phyloP scores from a whole-genome alignment of 2,329 filamentous ascomycete genomes.

The Nemania diffusa region DNA sequence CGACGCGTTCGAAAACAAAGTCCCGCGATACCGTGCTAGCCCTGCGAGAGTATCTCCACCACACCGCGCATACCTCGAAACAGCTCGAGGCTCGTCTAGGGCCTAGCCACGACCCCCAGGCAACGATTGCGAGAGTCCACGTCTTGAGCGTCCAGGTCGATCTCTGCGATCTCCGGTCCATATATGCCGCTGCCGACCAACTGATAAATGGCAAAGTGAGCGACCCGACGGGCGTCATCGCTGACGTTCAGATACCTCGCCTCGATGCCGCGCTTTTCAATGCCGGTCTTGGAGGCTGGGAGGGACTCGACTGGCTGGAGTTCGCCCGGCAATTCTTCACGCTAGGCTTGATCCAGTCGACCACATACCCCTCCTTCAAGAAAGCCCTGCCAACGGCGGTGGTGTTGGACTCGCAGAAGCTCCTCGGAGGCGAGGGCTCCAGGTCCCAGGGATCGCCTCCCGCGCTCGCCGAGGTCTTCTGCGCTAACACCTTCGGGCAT shows the following conservation, averaged over 20 bases:
- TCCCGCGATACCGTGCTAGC: constrained; percentile 75
- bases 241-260: constrained; percentile 67
- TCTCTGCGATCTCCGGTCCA: constrained; percentile 66
- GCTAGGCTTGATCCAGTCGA: constrained; percentile 69
- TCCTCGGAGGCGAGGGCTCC: constrained; percentile 38
- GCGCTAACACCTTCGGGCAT: constrained; percentile 94
- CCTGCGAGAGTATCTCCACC: constrained; percentile 71
- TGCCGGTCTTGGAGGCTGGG: constrained; percentile 89
- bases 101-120: constrained; percentile 53
- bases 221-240: constrained; percentile 54
- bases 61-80: constrained; percentile 55
- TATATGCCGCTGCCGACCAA: constrained; percentile 60
- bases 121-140: constrained; percentile 64
- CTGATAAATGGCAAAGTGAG: constrained; percentile 58
- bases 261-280: constrained; percentile 86
- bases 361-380: constrained; percentile 85
- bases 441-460: constrained; percentile 57
- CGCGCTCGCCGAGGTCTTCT: constrained; percentile 82
- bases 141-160: constrained; percentile 68
- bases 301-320: constrained; percentile 74
- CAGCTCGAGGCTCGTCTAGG: constrained; percentile 54
- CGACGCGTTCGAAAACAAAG: constrained; percentile 81
- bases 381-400: constrained; percentile 62
- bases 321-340: constrained; percentile 67
- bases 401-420: constrained; percentile 55